Percentiles rank a stretch among this genome's conserved stretches.
These are phyloP conservation scores for Pythium pyrilobum DNA, from an alignment of 352 stramenopile species.

Conservation along the genomic window DNA sequence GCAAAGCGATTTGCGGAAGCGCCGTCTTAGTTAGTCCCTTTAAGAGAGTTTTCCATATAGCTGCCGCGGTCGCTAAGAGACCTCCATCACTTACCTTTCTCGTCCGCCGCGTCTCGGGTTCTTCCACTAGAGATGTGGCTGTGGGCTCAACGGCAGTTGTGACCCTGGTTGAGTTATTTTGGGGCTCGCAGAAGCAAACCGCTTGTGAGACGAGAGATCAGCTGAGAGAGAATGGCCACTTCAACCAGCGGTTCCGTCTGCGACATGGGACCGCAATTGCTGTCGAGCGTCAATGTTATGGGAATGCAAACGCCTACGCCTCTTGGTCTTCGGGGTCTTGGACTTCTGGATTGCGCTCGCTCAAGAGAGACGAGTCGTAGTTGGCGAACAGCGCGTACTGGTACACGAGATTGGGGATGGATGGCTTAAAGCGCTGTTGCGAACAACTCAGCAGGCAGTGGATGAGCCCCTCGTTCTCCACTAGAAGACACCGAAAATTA, in stretches of 20 bases:
- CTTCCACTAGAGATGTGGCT: no score
- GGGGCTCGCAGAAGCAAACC: no score
- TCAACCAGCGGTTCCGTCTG: not conserved
- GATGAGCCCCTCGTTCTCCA: constrained; percentile 88
- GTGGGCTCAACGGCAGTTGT: no score
- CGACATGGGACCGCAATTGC: constrained; percentile 4
- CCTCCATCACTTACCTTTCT: no score
- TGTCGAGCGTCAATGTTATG: not conserved
- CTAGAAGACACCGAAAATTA: constrained; percentile 32
- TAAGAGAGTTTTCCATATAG: no score
- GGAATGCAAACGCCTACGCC: not conserved
- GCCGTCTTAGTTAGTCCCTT: no score
- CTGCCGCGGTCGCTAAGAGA: no score
- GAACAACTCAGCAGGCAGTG: constrained; percentile 73
- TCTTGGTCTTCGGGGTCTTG: constrained; percentile 13
- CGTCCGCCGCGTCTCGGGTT: no score
- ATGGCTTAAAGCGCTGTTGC: constrained; percentile 74
- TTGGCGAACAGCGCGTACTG: constrained; percentile 93
- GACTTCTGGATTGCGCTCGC: constrained; percentile 70
- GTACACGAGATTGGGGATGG: constrained; percentile 94
- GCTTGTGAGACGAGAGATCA: no score
- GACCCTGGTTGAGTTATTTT: no score
- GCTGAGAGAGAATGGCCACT: no score
- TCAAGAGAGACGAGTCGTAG: constrained; percentile 71
- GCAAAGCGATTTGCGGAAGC: not conserved